Conservation (phyloP, 1,139 yeast species). For the Saccharomyces hybrid region DNA sequence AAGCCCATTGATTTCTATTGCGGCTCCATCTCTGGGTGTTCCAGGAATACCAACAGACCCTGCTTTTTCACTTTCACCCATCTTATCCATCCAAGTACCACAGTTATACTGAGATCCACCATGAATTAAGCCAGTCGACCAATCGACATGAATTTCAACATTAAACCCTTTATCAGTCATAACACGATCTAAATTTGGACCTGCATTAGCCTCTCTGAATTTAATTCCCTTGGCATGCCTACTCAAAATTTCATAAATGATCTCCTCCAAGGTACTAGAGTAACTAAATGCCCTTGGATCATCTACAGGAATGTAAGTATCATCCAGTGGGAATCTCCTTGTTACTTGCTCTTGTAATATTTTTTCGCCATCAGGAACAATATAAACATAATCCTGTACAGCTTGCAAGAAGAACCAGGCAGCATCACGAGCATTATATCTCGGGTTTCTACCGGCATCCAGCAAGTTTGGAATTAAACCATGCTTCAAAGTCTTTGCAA, state of each 20-base stretch:
- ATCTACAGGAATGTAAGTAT: conserved; percentile 59
- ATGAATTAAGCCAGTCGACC: conserved; percentile 78
- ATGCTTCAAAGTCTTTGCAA: conserved; percentile 88
- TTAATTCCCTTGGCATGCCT: conserved; percentile 86
- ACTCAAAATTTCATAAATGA: conserved; percentile 69
- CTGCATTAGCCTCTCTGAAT: conserved; percentile 94
- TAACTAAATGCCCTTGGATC: conserved; percentile 71
- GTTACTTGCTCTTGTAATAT: conserved; percentile 65
- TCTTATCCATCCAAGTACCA: conserved; percentile 99
- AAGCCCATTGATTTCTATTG: conserved; percentile 83
- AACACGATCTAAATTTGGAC: conserved; percentile 76
- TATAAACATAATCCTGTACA: conserved; percentile 66
- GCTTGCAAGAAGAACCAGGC: conserved; percentile 91
- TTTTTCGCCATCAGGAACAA: conserved; percentile 60
- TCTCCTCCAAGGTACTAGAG: conserved; percentile 61
- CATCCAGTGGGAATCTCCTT: conserved; percentile 87
- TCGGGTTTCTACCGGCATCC: conserved; percentile 88
- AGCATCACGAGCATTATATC: conserved; percentile 95
- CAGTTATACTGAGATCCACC: conserved; percentile 93
- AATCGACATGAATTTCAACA: conserved; percentile 71
- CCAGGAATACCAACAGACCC: conserved; percentile 88
- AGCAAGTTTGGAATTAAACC: conserved; percentile 89
- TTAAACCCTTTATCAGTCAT: conserved; percentile 92
- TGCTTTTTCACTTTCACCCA: conserved; percentile 89
- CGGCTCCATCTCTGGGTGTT: conserved; percentile 97